Base-by-base conservation (phyloP, 208 protist species). In the Herpetomonas muscarum region DNA sequence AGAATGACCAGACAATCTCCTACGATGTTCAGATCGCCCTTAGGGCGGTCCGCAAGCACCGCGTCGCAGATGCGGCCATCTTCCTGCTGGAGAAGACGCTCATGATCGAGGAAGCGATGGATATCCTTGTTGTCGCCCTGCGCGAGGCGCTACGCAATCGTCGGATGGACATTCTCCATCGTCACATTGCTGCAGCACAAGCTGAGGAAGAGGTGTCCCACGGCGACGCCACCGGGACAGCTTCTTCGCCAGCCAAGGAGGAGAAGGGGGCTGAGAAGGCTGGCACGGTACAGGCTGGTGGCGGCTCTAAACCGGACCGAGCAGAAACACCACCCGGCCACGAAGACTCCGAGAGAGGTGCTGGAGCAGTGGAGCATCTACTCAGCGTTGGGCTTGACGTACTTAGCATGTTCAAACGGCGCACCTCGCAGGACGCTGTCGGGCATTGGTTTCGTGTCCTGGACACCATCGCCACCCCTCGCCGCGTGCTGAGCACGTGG, bases 21-120 rank as follows among this genome's bases (percentile, higher is more conserved):
- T 93, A 93, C 57, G 83, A 93, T 53, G 45, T 84, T 24, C 61
- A 82, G 29, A 42, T 56, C 21, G 87, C 76, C n/a, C 54, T 89
- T 25, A 31, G 74, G 12, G 60, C 64, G 5, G 75, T 80, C 28
- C 73, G 70, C 25, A 56, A 71, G 28, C 64, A 89, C 66, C 63
- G 64, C 37, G 69, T 93, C 17, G 62, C 67, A 1, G 77, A 87
- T 53, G 83, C 87, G 1, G 45, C 74, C 17, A 72, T 89, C 10
- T 90, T 78, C 61, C 71, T 93, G 28, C 69, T 85, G 13, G 68
- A 81, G 55, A 81, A 82, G 31, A 66, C 74, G 19, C 62, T 70
- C 36, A 68, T 71, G 70, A 70, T 85, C 3, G 62, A 81, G 7
- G 81, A 90, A 28, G 87, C 87, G 6, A 70, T 89, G 66, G 32